phyloP scores from a whole-genome alignment of 164 flowering plant genomes.

The Warburgia ugandensis region DNA sequence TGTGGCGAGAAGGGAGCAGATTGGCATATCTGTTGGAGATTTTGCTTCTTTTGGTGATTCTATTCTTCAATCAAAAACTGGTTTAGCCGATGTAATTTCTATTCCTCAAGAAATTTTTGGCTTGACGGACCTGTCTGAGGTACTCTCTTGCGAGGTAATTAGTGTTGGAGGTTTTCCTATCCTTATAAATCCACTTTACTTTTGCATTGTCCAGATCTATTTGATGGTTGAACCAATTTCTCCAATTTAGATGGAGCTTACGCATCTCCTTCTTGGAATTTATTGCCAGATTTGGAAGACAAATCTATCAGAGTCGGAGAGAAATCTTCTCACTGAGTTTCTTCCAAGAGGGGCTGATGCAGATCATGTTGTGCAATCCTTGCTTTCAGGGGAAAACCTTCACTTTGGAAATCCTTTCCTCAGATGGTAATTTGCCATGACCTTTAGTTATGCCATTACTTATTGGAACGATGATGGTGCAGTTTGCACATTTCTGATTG shows the following conservation, averaged over 20 bases:
- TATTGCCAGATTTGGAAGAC: slow-evolving; percentile 60
- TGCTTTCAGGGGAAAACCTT: slow-evolving; percentile 65
- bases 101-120: slow-evolving; percentile 57
- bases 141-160: slow-evolving; percentile 66
- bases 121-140: slow-evolving; percentile 41
- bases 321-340: slow-evolving; percentile 48
- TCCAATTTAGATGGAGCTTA: too few relatives aligned
- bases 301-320: slow-evolving; percentile 57
- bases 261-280: too few relatives aligned
- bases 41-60: slow-evolving; percentile 38
- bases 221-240: too few relatives aligned
- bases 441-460: too few relatives aligned
- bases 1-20: slow-evolving; percentile 63
- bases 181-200: background rate
- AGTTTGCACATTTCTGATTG: too few relatives aligned
- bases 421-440: slow-evolving; percentile 74
- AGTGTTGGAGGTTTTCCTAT: background rate
- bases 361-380: slow-evolving; percentile 41
- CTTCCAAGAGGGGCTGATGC: slow-evolving; percentile 54
- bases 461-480: too few relatives aligned
- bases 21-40: slow-evolving; percentile 50
- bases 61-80: slow-evolving; percentile 17
- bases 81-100: slow-evolving; percentile 53
- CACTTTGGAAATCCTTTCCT: slow-evolving; percentile 79
- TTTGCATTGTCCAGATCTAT: too few relatives aligned